phyloP scores from a whole-genome alignment of 371 early-diverging fungal species.

The Dinochytrium kinnereticum region DNA sequence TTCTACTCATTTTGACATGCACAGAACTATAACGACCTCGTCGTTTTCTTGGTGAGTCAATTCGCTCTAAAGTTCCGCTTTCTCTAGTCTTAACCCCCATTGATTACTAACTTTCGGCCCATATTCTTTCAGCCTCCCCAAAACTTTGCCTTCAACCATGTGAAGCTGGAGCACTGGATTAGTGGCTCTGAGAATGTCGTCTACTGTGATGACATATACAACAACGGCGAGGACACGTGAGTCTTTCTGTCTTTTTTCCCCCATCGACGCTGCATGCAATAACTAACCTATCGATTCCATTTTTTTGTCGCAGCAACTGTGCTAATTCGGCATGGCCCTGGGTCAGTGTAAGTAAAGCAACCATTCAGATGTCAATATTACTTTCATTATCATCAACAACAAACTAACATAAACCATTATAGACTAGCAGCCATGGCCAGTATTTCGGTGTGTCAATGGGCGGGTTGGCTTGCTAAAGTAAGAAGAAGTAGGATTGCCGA shows the following conservation, averaged over 20 bases:
- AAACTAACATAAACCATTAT: too few species aligned
- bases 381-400: too few species aligned
- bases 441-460: slow-evolving; percentile 10
- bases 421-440: neutral
- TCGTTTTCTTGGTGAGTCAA: slow-evolving; percentile 29
- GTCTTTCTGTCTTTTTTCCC: too few species aligned
- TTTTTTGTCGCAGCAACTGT: neutral
- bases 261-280: neutral
- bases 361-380: too few species aligned
- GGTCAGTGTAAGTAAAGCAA: too few species aligned
- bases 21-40: slow-evolving; percentile 36
- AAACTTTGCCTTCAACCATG: slow-evolving; percentile 29
- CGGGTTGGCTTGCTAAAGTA: slow-evolving; percentile 6
- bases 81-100: too few species aligned
- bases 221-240: slow-evolving; percentile 11
- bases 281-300: neutral
- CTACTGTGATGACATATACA: slow-evolving; percentile 24
- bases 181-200: slow-evolving; percentile 9
- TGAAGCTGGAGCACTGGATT: slow-evolving; percentile 29
- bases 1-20: neutral
- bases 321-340: slow-evolving; percentile 4
- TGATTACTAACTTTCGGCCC: too few species aligned
- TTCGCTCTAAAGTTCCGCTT: too few species aligned
- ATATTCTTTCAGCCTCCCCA: slow-evolving; percentile 29
- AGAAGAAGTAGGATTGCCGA: neutral